A percentile compares a stretch with the other conserved stretches of the same genome.
Conservation (phyloP, 345 rosid species). For the Balakata baccata region DNA sequence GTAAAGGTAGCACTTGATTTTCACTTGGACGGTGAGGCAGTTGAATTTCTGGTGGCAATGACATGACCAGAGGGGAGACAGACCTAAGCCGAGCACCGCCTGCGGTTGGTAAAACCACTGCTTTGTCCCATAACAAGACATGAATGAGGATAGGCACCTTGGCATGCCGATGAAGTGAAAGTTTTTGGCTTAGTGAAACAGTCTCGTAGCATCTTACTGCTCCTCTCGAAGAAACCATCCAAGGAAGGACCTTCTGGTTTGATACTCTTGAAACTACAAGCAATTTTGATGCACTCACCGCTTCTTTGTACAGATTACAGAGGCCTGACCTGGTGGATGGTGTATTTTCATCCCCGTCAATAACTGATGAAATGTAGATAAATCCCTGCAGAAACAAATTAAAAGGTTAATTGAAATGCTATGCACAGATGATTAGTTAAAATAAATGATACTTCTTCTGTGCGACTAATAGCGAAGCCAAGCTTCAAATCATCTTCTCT, state of each 20-base stretch:
- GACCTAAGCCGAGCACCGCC: constrained; percentile 30
- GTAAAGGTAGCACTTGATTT: constrained; percentile 59
- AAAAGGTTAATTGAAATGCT: neutral
- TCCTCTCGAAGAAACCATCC: constrained; percentile 88
- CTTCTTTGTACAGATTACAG: constrained; percentile 58
- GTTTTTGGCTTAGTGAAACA: constrained; percentile 84
- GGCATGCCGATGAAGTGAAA: constrained; percentile 85
- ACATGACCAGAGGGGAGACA: constrained; percentile 32
- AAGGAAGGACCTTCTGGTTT: constrained; percentile 81
- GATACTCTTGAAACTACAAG: constrained; percentile 73
- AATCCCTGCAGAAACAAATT: constrained; percentile 56
- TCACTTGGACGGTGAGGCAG: constrained; percentile 42
- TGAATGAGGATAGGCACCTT: constrained; percentile 65
- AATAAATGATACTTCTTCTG: constrained; percentile 65
- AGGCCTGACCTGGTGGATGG: constrained; percentile 83
- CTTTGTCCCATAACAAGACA: constrained; percentile 61
- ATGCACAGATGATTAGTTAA: too few species aligned
- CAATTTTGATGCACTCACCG: constrained; percentile 47
- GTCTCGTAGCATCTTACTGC: constrained; percentile 83
- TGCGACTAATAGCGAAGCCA: constrained; percentile 95
- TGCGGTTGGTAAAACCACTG: constrained; percentile 22
- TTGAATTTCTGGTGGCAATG: constrained; percentile 32
- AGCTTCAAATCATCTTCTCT: constrained; percentile 75
- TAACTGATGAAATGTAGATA: constrained; percentile 80
- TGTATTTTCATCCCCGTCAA: constrained; percentile 51